Conservation (phyloP, 2,329 filamentous ascomycete genomes). For the Monosporascus sp. region DNA sequence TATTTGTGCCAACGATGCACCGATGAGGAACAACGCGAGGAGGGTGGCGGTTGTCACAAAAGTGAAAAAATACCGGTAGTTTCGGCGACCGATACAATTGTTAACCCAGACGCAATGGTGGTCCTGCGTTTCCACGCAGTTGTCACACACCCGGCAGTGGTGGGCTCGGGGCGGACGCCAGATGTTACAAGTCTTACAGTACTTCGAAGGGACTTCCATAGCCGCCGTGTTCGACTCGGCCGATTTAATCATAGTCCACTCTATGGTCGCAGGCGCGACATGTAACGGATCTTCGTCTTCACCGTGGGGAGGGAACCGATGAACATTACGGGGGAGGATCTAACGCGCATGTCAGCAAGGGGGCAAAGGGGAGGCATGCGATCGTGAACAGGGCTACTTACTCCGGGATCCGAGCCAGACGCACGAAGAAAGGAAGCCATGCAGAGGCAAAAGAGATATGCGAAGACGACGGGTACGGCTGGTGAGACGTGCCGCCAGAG, state of each 20-base stretch:
- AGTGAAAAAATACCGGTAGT: conserved; percentile 96
- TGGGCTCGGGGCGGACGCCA: conserved; percentile 95
- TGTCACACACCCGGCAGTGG: conserved; percentile 94
- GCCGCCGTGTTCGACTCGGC: conserved; percentile 69
- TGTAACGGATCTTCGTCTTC: conserved; percentile 75
- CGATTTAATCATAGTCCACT: conserved; percentile 89
- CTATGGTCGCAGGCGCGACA: conserved; percentile 78
- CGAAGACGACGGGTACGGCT: conserved; percentile 83
- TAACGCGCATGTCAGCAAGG: conserved; percentile 31
- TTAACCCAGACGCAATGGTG: conserved; percentile 99
- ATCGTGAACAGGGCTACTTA: conserved; percentile 43
- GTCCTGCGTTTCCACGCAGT: conserved; percentile 94
- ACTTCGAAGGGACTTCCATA: conserved; percentile 98
- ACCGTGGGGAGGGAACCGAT: conserved; percentile 74
- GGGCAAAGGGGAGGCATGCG: not conserved
- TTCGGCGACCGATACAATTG: conserved; percentile 93
- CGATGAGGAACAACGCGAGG: conserved; percentile 70
- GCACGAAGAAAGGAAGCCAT: conserved; percentile 93
- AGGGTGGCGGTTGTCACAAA: conserved; percentile 80
- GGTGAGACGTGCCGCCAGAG: conserved; percentile 83
- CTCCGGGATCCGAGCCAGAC: conserved; percentile 85
- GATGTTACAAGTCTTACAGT: conserved; percentile 95
- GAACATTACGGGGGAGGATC: conserved; percentile 90
- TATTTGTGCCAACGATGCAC: conserved; percentile 74
- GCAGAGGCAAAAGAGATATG: conserved; percentile 85